Evolutionary conservation across 2,329 filamentous ascomycete species (phyloP), one percentile per base, ranked within the genome.

Genomic region (Talaromyces piceae): DNA sequence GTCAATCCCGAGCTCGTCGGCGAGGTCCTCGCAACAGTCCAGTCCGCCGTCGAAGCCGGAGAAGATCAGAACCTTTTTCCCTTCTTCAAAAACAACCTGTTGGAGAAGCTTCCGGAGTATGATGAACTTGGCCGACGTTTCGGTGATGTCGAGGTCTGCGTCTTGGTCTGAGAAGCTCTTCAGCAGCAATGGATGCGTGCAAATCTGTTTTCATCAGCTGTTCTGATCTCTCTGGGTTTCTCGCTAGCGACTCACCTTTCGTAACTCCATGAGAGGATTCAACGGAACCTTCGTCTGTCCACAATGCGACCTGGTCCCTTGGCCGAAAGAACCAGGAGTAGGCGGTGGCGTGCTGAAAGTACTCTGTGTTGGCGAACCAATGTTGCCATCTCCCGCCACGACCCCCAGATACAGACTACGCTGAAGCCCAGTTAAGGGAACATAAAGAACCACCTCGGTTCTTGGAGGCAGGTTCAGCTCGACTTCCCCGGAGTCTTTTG

Each of bases 381-480:
- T 25, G 11, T 13, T 2, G 1, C 22, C 39, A 4, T 43, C 18
- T 26, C 75, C 75, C 0, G 79, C 83, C 8, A 83, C 68, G 4
- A 83, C 70, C 23, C 77, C 68, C 3, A 73, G 74, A 49, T 83
- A 83, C 76, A 78, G 81, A 33, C 77, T 77, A 2, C 75, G 66
- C 56, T 84, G 80, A 67, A 81, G 74, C 0, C 78, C 77, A 0
- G 78, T 80, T 0, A 83, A 62, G 0, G 80, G 80, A 0, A 82
- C 74, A 47, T 77, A 81, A 1, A 83, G 67, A 0, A 80, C 65
- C 0, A 81, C 66, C 54, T 83, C 80, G 41, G 74, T 75, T 59
- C 82, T 83, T 1, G 73, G 70, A 0, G 80, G 80, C 4, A 83
- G 66, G 16, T 75, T 1, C 82, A 69, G 47, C 78, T 73, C 27